A percentile compares a stretch with the other conserved stretches of the same genome.
These are phyloP conservation scores for Fusarium musae DNA, from an alignment of 2,329 filamentous ascomycete genomes.

Conservation along the genomic window DNA sequence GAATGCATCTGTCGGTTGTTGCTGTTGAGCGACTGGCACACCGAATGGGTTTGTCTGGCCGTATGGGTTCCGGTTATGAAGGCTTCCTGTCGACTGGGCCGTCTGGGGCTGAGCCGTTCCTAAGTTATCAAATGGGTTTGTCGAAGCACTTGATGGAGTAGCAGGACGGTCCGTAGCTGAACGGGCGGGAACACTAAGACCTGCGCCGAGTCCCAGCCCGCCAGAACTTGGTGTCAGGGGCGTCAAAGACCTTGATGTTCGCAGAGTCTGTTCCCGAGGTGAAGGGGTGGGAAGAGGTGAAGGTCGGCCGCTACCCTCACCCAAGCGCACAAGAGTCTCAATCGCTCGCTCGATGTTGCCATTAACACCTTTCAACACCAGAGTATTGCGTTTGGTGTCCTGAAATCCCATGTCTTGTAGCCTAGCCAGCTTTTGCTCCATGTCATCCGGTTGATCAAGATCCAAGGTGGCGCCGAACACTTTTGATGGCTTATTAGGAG, in stretches of 20 bases:
- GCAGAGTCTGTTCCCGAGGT: constrained; percentile 59
- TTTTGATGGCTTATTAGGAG: constrained; percentile 72
- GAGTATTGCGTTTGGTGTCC: constrained; percentile 83
- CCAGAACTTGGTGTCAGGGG: constrained; percentile 57
- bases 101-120: constrained; percentile 67
- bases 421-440: constrained; percentile 79
- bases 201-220: constrained; percentile 46
- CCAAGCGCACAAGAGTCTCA: constrained; percentile 84
- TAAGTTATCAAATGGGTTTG: constrained; percentile 75
- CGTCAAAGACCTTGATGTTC: constrained; percentile 65
- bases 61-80: constrained; percentile 68
- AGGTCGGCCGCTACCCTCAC: constrained; percentile 70
- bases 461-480: constrained; percentile 76
- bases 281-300: constrained; percentile 49
- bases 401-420: constrained; percentile 92
- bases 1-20: constrained; percentile 52
- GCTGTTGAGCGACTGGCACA: constrained; percentile 53
- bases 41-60: constrained; percentile 76
- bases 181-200: constrained; percentile 48
- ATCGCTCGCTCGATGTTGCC: constrained; percentile 89
- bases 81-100: constrained; percentile 71
- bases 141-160: constrained; percentile 61
- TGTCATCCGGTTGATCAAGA: constrained; percentile 63
- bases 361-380: constrained; percentile 82
- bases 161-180: constrained; percentile 49